These are phyloP conservation scores for Colletotrichum sublineola DNA, from an alignment of 2,329 filamentous ascomycete genomes.

Conservation along the genomic window DNA sequence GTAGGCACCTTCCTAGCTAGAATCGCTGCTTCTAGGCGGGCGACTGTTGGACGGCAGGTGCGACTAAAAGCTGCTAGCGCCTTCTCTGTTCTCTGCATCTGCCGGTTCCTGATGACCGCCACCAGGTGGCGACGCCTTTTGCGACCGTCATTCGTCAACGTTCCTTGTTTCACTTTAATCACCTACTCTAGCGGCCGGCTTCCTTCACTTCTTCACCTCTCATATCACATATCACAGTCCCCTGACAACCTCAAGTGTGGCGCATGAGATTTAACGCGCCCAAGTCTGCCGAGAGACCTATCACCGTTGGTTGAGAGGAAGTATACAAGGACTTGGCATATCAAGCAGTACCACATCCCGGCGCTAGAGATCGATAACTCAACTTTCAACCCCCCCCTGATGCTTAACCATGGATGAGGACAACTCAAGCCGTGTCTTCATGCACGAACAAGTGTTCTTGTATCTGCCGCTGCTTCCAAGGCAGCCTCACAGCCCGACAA, in stretches of 20 bases:
- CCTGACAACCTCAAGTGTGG: slow-evolving; percentile 21
- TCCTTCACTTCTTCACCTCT: not conserved
- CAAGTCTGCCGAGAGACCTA: not conserved
- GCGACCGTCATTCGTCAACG: slow-evolving; percentile 31
- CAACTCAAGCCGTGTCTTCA: not conserved
- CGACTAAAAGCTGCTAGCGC: slow-evolving; percentile 13
- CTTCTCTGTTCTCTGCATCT: not conserved
- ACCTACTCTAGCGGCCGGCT: not conserved
- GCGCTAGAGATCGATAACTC: not conserved
- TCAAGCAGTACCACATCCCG: not conserved
- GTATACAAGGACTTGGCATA: not conserved
- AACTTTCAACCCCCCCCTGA: not conserved
- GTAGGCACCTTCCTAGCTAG: no score
- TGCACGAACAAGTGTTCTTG: not conserved
- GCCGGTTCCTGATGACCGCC: slow-evolving; percentile 26
- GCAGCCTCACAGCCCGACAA: not conserved
- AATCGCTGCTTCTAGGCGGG: slow-evolving; percentile 12
- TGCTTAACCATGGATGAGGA: not conserved
- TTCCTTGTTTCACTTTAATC: slow-evolving; percentile 27
- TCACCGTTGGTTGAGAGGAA: not conserved
- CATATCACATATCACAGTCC: slow-evolving; percentile 11
- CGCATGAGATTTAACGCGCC: not conserved
- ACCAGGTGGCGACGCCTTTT: slow-evolving; percentile 18
- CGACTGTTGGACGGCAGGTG: not conserved
- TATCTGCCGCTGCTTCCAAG: not conserved